phyloP scores from a whole-genome alignment of 108 stramenopile species.

The Conticribra weissflogii region DNA sequence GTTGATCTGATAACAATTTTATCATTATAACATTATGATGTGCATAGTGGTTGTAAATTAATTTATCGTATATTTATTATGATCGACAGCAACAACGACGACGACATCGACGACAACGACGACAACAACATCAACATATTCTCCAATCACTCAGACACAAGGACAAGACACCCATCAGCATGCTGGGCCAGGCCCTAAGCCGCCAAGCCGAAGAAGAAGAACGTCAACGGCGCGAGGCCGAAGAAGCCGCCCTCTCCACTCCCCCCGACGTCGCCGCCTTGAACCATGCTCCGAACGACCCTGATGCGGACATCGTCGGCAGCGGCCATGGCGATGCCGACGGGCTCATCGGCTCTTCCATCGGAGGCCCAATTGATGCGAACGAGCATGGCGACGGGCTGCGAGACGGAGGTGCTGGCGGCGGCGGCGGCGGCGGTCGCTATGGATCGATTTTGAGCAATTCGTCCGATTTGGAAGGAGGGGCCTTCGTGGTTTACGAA shows the following conservation, averaged over 20 bases:
- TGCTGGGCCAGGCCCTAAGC: slow-evolving; percentile 34
- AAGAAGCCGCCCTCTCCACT: slow-evolving; percentile 4
- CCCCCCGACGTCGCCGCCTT: background rate
- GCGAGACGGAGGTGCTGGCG: too few relatives aligned
- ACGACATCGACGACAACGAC: too few relatives aligned
- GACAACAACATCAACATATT: too few relatives aligned
- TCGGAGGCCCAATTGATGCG: too few relatives aligned
- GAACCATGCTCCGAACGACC: background rate
- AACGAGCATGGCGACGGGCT: too few relatives aligned
- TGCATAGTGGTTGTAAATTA: too few relatives aligned
- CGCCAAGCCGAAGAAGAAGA: slow-evolving; percentile 44
- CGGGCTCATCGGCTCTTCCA: too few relatives aligned
- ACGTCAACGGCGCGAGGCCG: slow-evolving; percentile 25
- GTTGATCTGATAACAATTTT: too few relatives aligned
- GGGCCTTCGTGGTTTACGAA: background rate
- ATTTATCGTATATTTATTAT: too few relatives aligned
- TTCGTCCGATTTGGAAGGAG: background rate
- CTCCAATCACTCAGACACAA: background rate
- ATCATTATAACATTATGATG: too few relatives aligned
- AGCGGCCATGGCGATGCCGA: too few relatives aligned
- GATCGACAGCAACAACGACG: too few relatives aligned
- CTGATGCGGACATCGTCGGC: background rate
- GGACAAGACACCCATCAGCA: background rate
- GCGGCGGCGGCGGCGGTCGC: background rate
- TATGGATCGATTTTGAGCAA: slow-evolving; percentile 7